Conservation (phyloP, 2,329 filamentous ascomycete genomes). For the Anisogramma anomala region DNA sequence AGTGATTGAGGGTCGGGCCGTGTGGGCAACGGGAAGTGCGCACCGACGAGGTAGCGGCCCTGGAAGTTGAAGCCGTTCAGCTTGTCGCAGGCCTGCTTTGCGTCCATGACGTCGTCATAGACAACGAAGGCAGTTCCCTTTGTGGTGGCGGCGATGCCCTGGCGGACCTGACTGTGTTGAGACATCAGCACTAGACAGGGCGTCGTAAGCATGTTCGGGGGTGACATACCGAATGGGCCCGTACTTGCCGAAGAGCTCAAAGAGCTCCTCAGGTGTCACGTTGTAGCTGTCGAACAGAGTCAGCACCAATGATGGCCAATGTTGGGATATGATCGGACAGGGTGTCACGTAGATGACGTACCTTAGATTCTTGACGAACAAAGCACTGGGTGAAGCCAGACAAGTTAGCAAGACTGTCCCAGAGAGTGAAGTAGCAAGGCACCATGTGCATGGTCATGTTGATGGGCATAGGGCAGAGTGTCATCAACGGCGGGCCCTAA, state of each 20-base stretch:
- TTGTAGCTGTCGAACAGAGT: conserved; percentile 62
- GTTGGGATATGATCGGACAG: conserved; percentile 30
- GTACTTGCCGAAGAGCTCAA: conserved; percentile 97
- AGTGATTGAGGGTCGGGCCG: conserved; percentile 1
- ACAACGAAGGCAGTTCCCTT: conserved; percentile 99
- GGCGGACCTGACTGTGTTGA: conserved; percentile 81
- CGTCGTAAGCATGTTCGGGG: neutral
- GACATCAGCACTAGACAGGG: conserved; percentile 16
- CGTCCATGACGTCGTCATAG: conserved; percentile 98
- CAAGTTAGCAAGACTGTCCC: conserved; percentile 18
- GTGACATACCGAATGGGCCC: conserved; percentile 74
- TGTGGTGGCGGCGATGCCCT: conserved; percentile 92
- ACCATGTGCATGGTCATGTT: neutral
- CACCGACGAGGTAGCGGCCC: conserved; percentile 96
- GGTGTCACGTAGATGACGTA: conserved; percentile 45
- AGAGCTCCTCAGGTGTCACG: conserved; percentile 94
- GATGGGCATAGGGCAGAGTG: neutral
- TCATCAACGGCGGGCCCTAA: neutral
- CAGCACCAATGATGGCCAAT: conserved; percentile 23
- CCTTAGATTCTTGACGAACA: conserved; percentile 99
- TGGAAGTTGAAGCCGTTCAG: conserved; percentile 99
- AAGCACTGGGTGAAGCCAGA: conserved; percentile 54
- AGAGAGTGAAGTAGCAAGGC: neutral
- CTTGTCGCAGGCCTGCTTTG: conserved; percentile 98
- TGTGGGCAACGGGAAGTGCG: conserved; percentile 27